Conservation (phyloP, 768 basidiomycete genomes). For the Leucocoprinus leucothites region DNA sequence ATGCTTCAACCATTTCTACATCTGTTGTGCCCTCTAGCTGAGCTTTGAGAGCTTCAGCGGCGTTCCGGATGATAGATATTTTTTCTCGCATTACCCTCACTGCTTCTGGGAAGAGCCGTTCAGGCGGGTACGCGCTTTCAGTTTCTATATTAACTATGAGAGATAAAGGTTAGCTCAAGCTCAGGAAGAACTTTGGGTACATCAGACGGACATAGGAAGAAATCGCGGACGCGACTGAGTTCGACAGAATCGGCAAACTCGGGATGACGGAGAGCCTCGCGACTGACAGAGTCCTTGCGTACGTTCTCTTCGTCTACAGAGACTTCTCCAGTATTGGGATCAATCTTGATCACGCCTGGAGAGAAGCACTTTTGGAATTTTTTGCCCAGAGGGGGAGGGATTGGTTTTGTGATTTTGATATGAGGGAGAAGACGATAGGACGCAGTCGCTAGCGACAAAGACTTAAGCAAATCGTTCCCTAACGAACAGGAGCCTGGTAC, state of each 20-base stretch:
- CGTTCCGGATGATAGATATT: slow-evolving; percentile 54
- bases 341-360: slow-evolving; percentile 69
- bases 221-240: slow-evolving; percentile 83
- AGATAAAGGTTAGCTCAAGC: not conserved
- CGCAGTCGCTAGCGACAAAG: slow-evolving; percentile 68
- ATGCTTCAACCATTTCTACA: slow-evolving; percentile 50
- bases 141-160: slow-evolving; percentile 82
- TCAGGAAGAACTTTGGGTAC: not conserved
- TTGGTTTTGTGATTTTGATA: slow-evolving; percentile 71
- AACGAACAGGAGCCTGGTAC: slow-evolving; percentile 21
- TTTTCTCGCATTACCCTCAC: slow-evolving; percentile 82
- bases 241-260: slow-evolving; percentile 86
- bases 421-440: slow-evolving; percentile 91
- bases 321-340: slow-evolving; percentile 54
- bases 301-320: slow-evolving; percentile 62
- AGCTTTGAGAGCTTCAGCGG: slow-evolving; percentile 55
- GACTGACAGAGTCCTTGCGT: slow-evolving; percentile 83
- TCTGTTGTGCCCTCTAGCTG: slow-evolving; percentile 39
- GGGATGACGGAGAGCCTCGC: slow-evolving; percentile 89
- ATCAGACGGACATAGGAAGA: slow-evolving; percentile 77
- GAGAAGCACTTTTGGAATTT: slow-evolving; percentile 91
- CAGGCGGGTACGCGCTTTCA: slow-evolving; percentile 83
- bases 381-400: slow-evolving; percentile 71
- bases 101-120: slow-evolving; percentile 78
- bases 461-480: not conserved